These are phyloP conservation scores for Gremmenia infestans DNA, from an alignment of 2,329 filamentous ascomycete genomes.

Conservation along the genomic window DNA sequence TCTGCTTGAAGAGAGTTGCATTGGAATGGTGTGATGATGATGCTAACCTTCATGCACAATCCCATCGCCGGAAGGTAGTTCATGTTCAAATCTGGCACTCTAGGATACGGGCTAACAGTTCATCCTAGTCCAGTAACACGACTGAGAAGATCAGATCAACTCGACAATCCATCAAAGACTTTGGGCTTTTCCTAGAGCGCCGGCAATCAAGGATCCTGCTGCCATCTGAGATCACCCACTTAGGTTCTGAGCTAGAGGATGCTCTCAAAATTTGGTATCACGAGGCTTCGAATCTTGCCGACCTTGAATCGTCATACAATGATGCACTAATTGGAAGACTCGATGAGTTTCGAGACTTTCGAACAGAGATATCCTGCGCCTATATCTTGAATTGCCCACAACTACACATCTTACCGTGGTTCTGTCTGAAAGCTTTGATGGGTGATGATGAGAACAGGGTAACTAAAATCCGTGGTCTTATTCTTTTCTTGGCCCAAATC, in stretches of 20 bases:
- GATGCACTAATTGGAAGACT: background rate
- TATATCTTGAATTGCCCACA: constrained; percentile 14
- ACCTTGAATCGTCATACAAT: background rate
- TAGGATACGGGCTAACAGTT: background rate
- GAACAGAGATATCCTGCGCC: background rate
- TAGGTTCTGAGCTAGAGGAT: background rate
- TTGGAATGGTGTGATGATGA: background rate
- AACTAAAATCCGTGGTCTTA: background rate
- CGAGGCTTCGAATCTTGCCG: background rate
- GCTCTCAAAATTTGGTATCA: background rate
- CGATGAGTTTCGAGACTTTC: background rate
- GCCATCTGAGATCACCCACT: background rate
- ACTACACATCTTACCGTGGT: constrained; percentile 29
- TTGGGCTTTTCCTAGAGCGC: background rate
- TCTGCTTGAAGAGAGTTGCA: background rate
- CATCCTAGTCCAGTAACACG: background rate
- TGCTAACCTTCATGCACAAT: background rate
- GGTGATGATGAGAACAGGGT: background rate
- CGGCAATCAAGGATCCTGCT: background rate
- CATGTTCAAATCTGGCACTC: background rate
- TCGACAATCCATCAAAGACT: background rate
- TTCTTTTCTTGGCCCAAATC: background rate
- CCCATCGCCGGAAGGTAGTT: background rate
- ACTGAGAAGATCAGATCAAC: background rate
- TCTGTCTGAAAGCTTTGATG: background rate